phyloP scores from a whole-genome alignment of 352 stramenopile genomes.

The Phytopythium sindhum region DNA sequence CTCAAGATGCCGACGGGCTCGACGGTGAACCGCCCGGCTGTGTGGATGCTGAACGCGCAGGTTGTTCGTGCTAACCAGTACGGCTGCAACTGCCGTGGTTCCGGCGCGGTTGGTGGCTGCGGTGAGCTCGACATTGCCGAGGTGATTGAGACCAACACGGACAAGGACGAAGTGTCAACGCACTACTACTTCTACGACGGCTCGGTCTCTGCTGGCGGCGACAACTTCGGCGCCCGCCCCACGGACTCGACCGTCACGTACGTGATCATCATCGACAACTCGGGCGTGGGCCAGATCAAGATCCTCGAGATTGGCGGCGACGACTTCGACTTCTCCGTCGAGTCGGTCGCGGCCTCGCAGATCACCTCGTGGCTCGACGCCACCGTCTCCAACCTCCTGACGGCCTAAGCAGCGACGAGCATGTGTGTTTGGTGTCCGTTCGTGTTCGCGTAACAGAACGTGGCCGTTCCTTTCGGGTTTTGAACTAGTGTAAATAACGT shows the following conservation, averaged over 20 bases:
- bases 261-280: slow-evolving; percentile 51
- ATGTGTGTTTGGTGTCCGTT: slow-evolving; percentile 1
- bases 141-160: slow-evolving; percentile 61
- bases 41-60: slow-evolving; percentile 79
- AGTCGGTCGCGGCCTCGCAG: slow-evolving; percentile 24
- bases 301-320: slow-evolving; percentile 36
- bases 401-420: slow-evolving; percentile 1
- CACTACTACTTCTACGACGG: slow-evolving; percentile 79
- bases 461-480: not conserved
- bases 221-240: slow-evolving; percentile 39
- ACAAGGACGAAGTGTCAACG: slow-evolving; percentile 52
- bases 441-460: slow-evolving; percentile 1
- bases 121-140: slow-evolving; percentile 72
- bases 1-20: slow-evolving; percentile 47
- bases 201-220: slow-evolving; percentile 27
- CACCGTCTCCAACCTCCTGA: slow-evolving; percentile 36
- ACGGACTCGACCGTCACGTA: slow-evolving; percentile 34
- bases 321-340: slow-evolving; percentile 38
- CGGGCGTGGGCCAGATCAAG: slow-evolving; percentile 32
- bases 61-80: slow-evolving; percentile 67
- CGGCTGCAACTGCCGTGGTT: slow-evolving; percentile 69
- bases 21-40: slow-evolving; percentile 49
- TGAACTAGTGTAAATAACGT: slow-evolving; percentile 3
- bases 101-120: slow-evolving; percentile 46
- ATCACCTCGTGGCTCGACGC: slow-evolving; percentile 30